These are phyloP conservation scores for Gnomoniopsis smithogilvyi DNA, from an alignment of 2,329 filamentous ascomycete species.

Conservation along the genomic window DNA sequence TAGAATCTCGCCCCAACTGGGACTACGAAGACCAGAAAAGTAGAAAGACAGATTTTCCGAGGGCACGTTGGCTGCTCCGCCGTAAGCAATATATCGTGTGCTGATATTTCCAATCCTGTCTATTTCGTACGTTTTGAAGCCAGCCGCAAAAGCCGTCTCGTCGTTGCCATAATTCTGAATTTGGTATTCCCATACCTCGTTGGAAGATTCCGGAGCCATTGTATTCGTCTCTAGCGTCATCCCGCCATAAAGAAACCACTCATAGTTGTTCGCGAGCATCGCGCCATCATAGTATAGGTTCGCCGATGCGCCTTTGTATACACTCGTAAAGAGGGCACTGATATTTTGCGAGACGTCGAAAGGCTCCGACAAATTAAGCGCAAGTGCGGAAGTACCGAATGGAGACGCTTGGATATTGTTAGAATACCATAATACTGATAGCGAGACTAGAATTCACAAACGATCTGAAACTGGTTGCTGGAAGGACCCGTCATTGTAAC, in stretches of 20 bases:
- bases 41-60: slow-evolving; percentile 72
- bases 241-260: slow-evolving; percentile 65
- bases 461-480: slow-evolving; percentile 33
- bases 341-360: slow-evolving; percentile 54
- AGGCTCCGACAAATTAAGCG: slow-evolving; percentile 54
- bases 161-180: slow-evolving; percentile 47
- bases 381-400: slow-evolving; percentile 48
- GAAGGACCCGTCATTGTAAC: slow-evolving; percentile 41
- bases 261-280: slow-evolving; percentile 61
- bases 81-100: slow-evolving; percentile 62
- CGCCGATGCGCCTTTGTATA: slow-evolving; percentile 36
- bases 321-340: slow-evolving; percentile 44
- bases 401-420: slow-evolving; percentile 40
- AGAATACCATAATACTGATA: not conserved
- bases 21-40: slow-evolving; percentile 60
- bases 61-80: slow-evolving; percentile 60
- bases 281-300: slow-evolving; percentile 58
- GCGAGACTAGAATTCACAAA: slow-evolving; percentile 28
- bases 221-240: slow-evolving; percentile 34
- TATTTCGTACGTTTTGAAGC: slow-evolving; percentile 41
- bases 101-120: slow-evolving; percentile 32
- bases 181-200: slow-evolving; percentile 50
- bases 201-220: slow-evolving; percentile 31
- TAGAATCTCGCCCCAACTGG: slow-evolving; percentile 47
- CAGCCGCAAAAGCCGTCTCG: slow-evolving; percentile 38